These are phyloP conservation scores for Tulasnella sp. DNA, from an alignment of 768 basidiomycete genomes.

Conservation along the genomic window DNA sequence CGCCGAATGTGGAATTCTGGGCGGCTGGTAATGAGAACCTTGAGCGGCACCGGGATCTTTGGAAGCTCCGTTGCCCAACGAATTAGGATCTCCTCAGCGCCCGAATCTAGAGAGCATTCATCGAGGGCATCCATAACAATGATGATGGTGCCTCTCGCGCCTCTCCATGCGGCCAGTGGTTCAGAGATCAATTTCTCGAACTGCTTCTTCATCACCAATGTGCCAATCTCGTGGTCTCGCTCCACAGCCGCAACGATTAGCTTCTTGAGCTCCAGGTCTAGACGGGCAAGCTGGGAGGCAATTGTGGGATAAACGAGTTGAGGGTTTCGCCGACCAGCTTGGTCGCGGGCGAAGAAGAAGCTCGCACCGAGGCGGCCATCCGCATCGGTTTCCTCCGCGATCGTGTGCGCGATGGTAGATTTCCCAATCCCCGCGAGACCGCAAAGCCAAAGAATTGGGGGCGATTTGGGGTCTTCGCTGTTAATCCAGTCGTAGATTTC, in stretches of 20 bases:
- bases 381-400: conserved; percentile 35
- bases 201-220: conserved; percentile 31
- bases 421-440: conserved; percentile 44
- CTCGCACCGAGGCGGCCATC: conserved; percentile 38
- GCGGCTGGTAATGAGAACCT: conserved; percentile 41
- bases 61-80: conserved; percentile 32
- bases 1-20: conserved; percentile 36
- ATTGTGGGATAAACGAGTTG: conserved; percentile 39
- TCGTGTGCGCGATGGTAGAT: conserved; percentile 42
- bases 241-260: conserved; percentile 24
- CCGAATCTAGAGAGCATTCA: conserved; percentile 35
- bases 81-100: conserved; percentile 31
- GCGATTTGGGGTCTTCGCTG: not conserved
- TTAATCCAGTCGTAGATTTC: not conserved
- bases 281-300: conserved; percentile 37
- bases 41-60: conserved; percentile 36
- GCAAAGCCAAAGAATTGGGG: conserved; percentile 36
- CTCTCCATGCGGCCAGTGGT: conserved; percentile 16
- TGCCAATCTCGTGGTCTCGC: conserved; percentile 13
- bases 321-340: conserved; percentile 32
- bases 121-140: conserved; percentile 43
- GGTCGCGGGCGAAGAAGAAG: conserved; percentile 39
- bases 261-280: conserved; percentile 17
- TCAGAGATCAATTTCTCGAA: conserved; percentile 32
- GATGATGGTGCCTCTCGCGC: conserved; percentile 32